A percentile compares a stretch with the other conserved stretches of the same genome.
Evolutionary conservation across 129 eudicot genomes (phyloP).

Genomic region (Sambucus nigra): DNA sequence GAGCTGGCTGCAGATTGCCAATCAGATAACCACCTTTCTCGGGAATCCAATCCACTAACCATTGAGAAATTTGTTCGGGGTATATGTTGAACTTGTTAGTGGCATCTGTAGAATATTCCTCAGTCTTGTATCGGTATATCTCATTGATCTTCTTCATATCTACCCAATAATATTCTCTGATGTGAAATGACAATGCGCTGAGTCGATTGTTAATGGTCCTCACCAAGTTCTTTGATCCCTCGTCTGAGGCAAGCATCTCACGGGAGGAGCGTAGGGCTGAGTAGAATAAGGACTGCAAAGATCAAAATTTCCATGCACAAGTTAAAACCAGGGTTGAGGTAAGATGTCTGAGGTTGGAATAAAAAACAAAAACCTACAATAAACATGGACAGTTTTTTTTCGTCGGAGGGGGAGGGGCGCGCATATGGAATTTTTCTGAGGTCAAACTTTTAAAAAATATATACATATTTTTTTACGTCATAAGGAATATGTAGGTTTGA

Average conservation of each 20-base stretch:
- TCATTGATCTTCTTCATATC: slow-evolving; percentile 90
- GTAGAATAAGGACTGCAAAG: slow-evolving; percentile 75
- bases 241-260: slow-evolving; percentile 78
- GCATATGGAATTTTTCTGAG: too few relatives aligned
- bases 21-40: slow-evolving; percentile 91
- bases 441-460: too few relatives aligned
- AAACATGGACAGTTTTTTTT: too few relatives aligned
- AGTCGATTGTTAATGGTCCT: slow-evolving; percentile 79
- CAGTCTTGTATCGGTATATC: slow-evolving; percentile 92
- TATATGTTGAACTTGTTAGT: slow-evolving; percentile 89
- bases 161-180: slow-evolving; percentile 95
- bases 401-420: too few relatives aligned
- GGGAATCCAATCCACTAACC: slow-evolving; percentile 99
- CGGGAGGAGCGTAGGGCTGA: slow-evolving; percentile 92
- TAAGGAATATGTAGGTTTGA: too few relatives aligned
- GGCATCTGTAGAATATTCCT: slow-evolving; percentile 91
- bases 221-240: slow-evolving; percentile 81
- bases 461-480: too few relatives aligned
- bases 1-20: slow-evolving; percentile 95
- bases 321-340: neutral
- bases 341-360: neutral
- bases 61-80: slow-evolving; percentile 91
- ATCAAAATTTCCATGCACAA: neutral
- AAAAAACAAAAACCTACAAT: neutral
- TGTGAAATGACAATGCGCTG: slow-evolving; percentile 90